These are phyloP conservation scores for Cucurbita maxima DNA, from an alignment of 306 rosid species.

Conservation along the genomic window DNA sequence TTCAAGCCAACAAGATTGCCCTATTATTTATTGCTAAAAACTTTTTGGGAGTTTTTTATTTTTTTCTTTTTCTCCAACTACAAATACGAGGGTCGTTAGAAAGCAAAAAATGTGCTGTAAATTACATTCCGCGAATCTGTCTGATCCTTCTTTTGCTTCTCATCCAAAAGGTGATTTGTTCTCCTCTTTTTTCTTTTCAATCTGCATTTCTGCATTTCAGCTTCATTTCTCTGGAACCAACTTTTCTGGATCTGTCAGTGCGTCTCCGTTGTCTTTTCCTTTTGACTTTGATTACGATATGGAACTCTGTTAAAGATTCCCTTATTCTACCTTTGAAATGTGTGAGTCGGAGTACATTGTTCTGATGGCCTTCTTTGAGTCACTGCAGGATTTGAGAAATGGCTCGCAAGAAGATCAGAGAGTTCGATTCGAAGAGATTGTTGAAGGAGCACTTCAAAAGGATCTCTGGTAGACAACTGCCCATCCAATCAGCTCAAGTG, in stretches of 20 bases:
- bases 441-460: slow-evolving; percentile 94
- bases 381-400: slow-evolving; percentile 19
- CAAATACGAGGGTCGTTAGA: background rate
- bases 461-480: slow-evolving; percentile 57
- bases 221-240: background rate
- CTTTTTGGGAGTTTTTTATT: no score
- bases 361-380: background rate
- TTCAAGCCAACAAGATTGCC: background rate
- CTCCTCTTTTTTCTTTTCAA: background rate
- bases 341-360: background rate
- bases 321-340: background rate
- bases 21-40: no score
- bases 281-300: background rate
- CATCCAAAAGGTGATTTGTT: background rate
- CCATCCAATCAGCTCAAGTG: slow-evolving; percentile 81
- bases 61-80: background rate
- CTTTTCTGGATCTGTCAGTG: background rate
- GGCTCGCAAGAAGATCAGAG: slow-evolving; percentile 99
- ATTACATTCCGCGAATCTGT: background rate
- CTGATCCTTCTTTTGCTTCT: background rate
- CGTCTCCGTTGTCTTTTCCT: background rate
- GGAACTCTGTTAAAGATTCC: background rate
- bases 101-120: background rate
- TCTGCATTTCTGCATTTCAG: background rate
- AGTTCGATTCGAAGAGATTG: slow-evolving; percentile 95